phyloP scores from a whole-genome alignment of 2,329 filamentous ascomycete genomes.

The Exophiala sideris region DNA sequence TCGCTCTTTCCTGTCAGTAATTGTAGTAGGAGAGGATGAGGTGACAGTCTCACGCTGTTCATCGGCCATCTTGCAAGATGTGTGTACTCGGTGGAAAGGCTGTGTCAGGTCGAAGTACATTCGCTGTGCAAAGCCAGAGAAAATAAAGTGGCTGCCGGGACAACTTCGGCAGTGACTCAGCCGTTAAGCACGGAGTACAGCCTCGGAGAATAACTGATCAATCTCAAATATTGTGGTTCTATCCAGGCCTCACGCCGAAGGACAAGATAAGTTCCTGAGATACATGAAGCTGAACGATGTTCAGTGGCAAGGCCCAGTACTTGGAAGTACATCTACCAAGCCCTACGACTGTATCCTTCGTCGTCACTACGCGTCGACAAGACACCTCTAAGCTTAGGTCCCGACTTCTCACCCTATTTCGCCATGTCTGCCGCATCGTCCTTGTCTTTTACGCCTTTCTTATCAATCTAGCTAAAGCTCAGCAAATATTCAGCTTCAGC shows the following conservation, averaged over 20 bases:
- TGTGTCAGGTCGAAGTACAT: no score
- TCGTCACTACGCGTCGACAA: slow-evolving; percentile 73
- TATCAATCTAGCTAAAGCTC: slow-evolving; percentile 35
- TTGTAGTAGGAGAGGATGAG: slow-evolving; percentile 1
- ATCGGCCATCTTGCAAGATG: slow-evolving; percentile 18
- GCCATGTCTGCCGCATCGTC: slow-evolving; percentile 45
- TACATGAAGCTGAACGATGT: slow-evolving; percentile 1
- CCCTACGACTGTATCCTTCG: slow-evolving; percentile 87
- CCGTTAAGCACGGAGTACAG: no score
- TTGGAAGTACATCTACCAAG: slow-evolving; percentile 68
- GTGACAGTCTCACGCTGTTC: slow-evolving; percentile 18
- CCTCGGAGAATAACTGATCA: no score
- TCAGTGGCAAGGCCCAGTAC: slow-evolving; percentile 28
- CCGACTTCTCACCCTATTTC: slow-evolving; percentile 42
- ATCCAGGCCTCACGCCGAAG: no score
- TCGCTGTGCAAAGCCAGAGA: no score
- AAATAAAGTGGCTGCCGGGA: no score
- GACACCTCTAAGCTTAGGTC: slow-evolving; percentile 44
- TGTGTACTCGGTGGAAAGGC: not conserved
- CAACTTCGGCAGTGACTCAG: no score
- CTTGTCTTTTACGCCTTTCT: slow-evolving; percentile 42
- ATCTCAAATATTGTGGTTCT: no score
- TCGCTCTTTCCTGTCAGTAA: slow-evolving; percentile 25
- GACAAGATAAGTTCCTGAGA: not conserved
- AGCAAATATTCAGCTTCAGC: slow-evolving; percentile 32